Conservation (phyloP, 2,329 filamentous ascomycete genomes). For the Chrysosporium queenslandicum region DNA sequence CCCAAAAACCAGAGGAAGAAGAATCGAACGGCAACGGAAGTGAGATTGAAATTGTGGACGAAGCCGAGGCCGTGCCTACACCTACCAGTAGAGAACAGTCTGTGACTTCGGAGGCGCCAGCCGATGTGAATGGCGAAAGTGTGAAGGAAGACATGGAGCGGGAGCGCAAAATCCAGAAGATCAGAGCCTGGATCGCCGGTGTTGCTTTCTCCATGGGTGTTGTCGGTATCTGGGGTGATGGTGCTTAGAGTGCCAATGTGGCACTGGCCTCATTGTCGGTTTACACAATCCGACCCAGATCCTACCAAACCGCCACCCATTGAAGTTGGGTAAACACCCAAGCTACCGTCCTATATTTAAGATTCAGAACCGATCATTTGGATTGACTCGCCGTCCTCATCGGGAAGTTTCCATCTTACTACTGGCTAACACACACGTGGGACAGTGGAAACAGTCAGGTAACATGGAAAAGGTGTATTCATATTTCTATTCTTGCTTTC, state of each 20-base stretch:
- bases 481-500: neutral
- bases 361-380: too few relatives aligned
- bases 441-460: neutral
- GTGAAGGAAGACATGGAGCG: conserved; percentile 37
- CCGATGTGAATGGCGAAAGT: conserved; percentile 38
- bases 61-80: conserved; percentile 15
- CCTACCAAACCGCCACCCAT: too few relatives aligned
- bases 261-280: too few relatives aligned
- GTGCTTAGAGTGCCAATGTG: conserved; percentile 19
- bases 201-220: conserved; percentile 39
- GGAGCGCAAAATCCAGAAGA: conserved; percentile 33
- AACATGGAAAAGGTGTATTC: neutral
- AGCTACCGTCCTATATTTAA: too few relatives aligned
- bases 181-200: conserved; percentile 33
- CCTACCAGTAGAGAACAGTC: conserved; percentile 9
- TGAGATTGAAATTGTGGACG: conserved; percentile 18
- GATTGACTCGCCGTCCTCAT: too few relatives aligned
- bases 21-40: conserved; percentile 15
- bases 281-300: too few relatives aligned
- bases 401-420: too few relatives aligned
- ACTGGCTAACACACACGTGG: neutral
- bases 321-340: too few relatives aligned
- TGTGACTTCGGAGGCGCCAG: neutral
- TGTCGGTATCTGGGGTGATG: conserved; percentile 42
- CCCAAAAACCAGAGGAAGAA: conserved; percentile 21